Evolutionary conservation across 495 filamentous ascomycete species (phyloP), one percentile per base, ranked within the genome.

Genomic region (Aspergillus hancockii): DNA sequence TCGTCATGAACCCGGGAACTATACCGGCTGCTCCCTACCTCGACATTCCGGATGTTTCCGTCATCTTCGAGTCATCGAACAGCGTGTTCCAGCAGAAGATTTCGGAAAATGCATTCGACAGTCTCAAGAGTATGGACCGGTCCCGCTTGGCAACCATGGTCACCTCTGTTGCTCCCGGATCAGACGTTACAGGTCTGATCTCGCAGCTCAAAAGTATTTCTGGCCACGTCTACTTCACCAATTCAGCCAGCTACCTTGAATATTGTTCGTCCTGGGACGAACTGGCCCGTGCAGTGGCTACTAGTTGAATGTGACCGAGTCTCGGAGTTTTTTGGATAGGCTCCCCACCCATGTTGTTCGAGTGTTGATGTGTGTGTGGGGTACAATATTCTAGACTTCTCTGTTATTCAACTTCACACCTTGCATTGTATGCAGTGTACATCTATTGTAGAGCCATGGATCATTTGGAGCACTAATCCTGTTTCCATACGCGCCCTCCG

Each of bases 1-100:
- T 74, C 14, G 68, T 74, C 18, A 67, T 68, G 18, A 74, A 74
- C 57, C 71, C 71, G 9, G 71, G 71, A 22, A 58, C 62, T 1
- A 43, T 66, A 3, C 71, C 71, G 9, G 67, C 70, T 49, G 14
- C 58, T 21, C 58, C 57, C 23, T 71, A 64, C 43, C 63, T 66
- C 21, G 28, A 45, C 14, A 41, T 54, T 19, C 46, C 63, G 16
- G 64, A 68, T 55, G 31, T 57, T 5, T 60, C 63, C 1, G 67
- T 72, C 30, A 60, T 74, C 8, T 69, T 70, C 61, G 67, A 72
- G 43, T 61, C 63, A 5, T 57, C 65, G 8, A 63, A 72, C 62
- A 45, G 47, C 22, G 57, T 57, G 13, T 70, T 69, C 56, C 41
- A 62, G 19, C 40, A 43, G 23, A 4, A 9, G 8, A 13, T 47